A percentile compares a stretch with the other conserved stretches of the same genome.
Evolutionary conservation across 768 basidiomycete genomes (phyloP).

Genomic region (Galerina sulciceps): DNA sequence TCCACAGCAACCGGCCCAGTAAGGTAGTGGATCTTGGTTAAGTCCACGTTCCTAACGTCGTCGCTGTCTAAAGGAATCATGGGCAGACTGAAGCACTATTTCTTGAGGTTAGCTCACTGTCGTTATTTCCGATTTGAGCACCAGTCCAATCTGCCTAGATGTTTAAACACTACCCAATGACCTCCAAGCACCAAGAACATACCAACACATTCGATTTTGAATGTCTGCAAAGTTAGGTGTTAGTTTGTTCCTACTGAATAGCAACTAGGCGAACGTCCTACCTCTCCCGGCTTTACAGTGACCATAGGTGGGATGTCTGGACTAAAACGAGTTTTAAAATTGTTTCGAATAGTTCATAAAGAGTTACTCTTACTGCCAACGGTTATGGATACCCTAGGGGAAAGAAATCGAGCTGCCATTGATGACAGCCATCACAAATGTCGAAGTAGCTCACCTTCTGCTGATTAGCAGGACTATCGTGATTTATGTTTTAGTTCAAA

Average conservation of each 20-base stretch:
- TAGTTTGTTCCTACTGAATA: not conserved
- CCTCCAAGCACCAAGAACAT: constrained; percentile 16
- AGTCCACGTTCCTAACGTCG: constrained; percentile 68
- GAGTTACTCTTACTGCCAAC: constrained; percentile 64
- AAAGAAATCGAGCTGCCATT: not conserved
- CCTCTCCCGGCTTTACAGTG: constrained; percentile 67
- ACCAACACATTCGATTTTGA: constrained; percentile 76
- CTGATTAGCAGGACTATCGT: constrained; percentile 46
- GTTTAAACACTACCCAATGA: not conserved
- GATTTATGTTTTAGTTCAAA: not conserved
- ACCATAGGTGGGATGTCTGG: constrained; percentile 67
- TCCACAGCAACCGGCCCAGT: constrained; percentile 77
- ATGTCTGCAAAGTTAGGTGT: constrained; percentile 44
- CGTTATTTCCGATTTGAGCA: constrained; percentile 78
- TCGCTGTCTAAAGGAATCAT: constrained; percentile 51
- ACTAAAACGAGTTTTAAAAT: constrained; percentile 30
- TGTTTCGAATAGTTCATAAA: not conserved
- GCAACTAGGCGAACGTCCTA: constrained; percentile 16
- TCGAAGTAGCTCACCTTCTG: constrained; percentile 53
- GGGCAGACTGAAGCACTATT: not conserved
- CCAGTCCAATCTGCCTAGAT: constrained; percentile 71
- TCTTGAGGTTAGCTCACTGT: constrained; percentile 45
- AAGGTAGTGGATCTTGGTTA: constrained; percentile 73
- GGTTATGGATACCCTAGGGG: constrained; percentile 66
- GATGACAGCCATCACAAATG: not conserved